Conservation (phyloP, 257 asterid species). For the Gentiana straminea region DNA sequence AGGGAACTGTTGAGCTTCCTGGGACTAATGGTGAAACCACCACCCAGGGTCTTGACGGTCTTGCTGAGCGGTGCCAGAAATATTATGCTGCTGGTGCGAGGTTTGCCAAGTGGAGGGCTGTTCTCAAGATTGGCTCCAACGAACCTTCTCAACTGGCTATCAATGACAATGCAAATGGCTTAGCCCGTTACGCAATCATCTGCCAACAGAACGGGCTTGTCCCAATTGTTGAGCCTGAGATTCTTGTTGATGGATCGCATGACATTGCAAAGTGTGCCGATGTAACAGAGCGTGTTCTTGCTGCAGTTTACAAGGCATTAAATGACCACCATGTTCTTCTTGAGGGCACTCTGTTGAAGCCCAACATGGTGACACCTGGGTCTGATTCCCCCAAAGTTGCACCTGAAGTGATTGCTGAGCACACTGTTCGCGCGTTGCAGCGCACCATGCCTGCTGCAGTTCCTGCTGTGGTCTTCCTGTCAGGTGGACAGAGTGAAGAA, state of each 20-base stretch:
- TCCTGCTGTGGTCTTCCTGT: slow-evolving; percentile 84
- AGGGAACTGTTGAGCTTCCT: slow-evolving; percentile 80
- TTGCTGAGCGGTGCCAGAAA: slow-evolving; percentile 65
- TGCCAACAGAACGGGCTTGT: slow-evolving; percentile 82
- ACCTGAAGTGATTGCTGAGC: slow-evolving; percentile 59
- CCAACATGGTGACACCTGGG: slow-evolving; percentile 75
- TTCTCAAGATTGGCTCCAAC: slow-evolving; percentile 64
- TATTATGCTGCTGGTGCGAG: slow-evolving; percentile 72
- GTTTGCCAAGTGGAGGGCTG: slow-evolving; percentile 90
- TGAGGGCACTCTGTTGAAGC: slow-evolving; percentile 60
- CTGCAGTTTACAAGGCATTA: slow-evolving; percentile 62
- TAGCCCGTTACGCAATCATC: slow-evolving; percentile 89
- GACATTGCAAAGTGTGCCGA: slow-evolving; percentile 52
- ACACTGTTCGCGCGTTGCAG: slow-evolving; percentile 73
- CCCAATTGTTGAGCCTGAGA: slow-evolving; percentile 69
- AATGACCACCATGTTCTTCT: slow-evolving; percentile 59
- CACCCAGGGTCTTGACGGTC: slow-evolving; percentile 85
- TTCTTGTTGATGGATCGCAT: slow-evolving; percentile 61
- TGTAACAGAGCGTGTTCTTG: slow-evolving; percentile 61
- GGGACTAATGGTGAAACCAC: slow-evolving; percentile 88
- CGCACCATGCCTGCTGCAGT: slow-evolving; percentile 90
- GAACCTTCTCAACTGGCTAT: slow-evolving; percentile 83
- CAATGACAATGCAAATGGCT: slow-evolving; percentile 71
- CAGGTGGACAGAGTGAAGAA: slow-evolving; percentile 92
- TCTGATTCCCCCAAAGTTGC: slow-evolving; percentile 46